Percentiles rank a stretch among this genome's conserved stretches.
phyloP scores from a whole-genome alignment of 108 stramenopile species.

The Schizochytrium sp. region DNA sequence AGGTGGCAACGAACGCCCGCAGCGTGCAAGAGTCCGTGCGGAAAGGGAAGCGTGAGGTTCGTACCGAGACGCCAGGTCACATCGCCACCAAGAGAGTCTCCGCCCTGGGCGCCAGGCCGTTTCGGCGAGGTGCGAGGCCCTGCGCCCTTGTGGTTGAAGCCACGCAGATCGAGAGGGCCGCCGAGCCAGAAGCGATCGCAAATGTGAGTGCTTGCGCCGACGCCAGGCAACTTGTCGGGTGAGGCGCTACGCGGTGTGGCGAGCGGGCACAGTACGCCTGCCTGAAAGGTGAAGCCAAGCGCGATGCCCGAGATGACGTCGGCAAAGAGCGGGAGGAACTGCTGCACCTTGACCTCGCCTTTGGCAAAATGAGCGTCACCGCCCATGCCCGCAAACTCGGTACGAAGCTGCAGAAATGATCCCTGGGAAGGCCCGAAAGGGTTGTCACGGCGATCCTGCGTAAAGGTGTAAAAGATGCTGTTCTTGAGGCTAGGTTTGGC shows the following conservation, averaged over 20 bases:
- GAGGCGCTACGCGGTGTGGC: neutral
- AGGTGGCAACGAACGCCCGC: neutral
- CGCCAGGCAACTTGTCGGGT: neutral
- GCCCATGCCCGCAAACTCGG: neutral
- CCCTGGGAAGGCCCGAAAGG: neutral
- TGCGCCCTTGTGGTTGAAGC: slow-evolving; percentile 8
- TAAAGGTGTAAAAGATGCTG: neutral
- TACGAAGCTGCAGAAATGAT: neutral
- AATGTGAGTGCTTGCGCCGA: neutral
- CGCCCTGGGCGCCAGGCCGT: neutral
- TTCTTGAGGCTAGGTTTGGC: neutral
- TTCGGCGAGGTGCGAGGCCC: neutral
- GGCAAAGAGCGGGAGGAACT: neutral
- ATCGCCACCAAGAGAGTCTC: neutral
- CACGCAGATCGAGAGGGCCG: neutral
- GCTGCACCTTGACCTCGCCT: slow-evolving; percentile 11
- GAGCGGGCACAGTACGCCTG: neutral
- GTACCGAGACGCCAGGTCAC: neutral
- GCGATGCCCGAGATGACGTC: neutral
- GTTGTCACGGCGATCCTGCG: neutral
- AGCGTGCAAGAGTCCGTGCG: neutral
- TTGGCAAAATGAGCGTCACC: slow-evolving; percentile 5
- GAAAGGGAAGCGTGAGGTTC: neutral
- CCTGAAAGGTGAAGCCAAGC: neutral
- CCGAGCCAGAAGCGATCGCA: slow-evolving; percentile 19